Evolutionary conservation across 257 asterid species (phyloP).

Genomic region (Knoxia roxburghii): DNA sequence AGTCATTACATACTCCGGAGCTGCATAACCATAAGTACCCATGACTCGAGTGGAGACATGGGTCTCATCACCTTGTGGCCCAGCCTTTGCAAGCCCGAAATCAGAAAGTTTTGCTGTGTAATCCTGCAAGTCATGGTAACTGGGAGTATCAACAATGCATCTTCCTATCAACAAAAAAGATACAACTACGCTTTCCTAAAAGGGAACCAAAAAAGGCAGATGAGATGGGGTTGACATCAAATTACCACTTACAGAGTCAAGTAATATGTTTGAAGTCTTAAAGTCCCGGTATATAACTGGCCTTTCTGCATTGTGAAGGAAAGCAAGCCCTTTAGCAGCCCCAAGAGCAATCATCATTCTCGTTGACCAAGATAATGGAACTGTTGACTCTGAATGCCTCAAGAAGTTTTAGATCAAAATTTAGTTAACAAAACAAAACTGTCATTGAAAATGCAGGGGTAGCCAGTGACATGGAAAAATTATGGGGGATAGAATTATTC

Average conservation of each 20-base stretch:
- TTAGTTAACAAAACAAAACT: constrained; percentile 30
- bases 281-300: constrained; percentile 98
- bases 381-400: constrained; percentile 84
- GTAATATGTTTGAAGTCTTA: constrained; percentile 90
- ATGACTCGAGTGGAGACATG: constrained; percentile 98
- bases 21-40: constrained; percentile 99
- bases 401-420: constrained; percentile 46
- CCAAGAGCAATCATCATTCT: constrained; percentile 99
- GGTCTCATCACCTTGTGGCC: constrained; percentile 99
- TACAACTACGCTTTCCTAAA: neutral
- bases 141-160: neutral
- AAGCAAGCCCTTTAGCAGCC: constrained; percentile 99
- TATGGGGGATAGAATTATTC: neutral
- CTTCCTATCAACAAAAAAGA: constrained; percentile 6
- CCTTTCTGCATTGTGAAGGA: constrained; percentile 96
- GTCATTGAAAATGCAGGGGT: neutral
- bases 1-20: constrained; percentile 99
- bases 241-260: constrained; percentile 73
- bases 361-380: constrained; percentile 85
- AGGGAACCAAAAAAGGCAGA: neutral
- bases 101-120: constrained; percentile 95
- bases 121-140: constrained; percentile 54
- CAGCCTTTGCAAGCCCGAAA: constrained; percentile 99
- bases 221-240: neutral
- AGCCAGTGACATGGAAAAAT: neutral